phyloP scores from a whole-genome alignment of 805 yeast species.

The Kuraishia ogatae region DNA sequence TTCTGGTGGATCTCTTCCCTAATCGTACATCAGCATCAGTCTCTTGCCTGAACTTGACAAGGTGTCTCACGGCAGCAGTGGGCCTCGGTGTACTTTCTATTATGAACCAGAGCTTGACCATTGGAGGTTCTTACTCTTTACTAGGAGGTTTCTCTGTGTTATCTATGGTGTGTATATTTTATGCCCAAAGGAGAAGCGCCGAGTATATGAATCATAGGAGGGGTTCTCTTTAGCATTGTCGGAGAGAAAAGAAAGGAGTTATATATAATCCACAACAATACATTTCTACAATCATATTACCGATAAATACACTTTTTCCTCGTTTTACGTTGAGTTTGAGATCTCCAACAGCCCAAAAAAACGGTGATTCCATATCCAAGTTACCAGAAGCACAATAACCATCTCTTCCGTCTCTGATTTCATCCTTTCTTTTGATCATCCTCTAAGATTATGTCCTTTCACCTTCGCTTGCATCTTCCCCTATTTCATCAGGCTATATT shows the following conservation, averaged over 20 bases:
- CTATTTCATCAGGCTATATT: neutral
- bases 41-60: slow-evolving; percentile 58
- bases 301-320: too few relatives aligned
- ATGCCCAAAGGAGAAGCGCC: neutral
- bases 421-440: too few relatives aligned
- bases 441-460: neutral
- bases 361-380: too few relatives aligned
- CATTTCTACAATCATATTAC: too few relatives aligned
- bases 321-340: too few relatives aligned
- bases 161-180: neutral
- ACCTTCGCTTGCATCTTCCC: neutral
- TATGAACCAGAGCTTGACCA: slow-evolving; percentile 48
- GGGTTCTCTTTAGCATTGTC: neutral
- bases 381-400: too few relatives aligned
- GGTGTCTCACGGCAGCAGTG: slow-evolving; percentile 69
- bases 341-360: too few relatives aligned
- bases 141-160: slow-evolving; percentile 36
- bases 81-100: slow-evolving; percentile 57
- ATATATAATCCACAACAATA: too few relatives aligned
- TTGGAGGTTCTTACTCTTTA: slow-evolving; percentile 77
- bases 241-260: too few relatives aligned
- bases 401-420: too few relatives aligned
- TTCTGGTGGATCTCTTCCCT: slow-evolving; percentile 74
- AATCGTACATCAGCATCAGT: slow-evolving; percentile 63
- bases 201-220: neutral